Percentiles rank a stretch among this genome's conserved stretches.
phyloP scores from a whole-genome alignment of 805 yeast species.

The Sugiyamaella qingdaonensis region DNA sequence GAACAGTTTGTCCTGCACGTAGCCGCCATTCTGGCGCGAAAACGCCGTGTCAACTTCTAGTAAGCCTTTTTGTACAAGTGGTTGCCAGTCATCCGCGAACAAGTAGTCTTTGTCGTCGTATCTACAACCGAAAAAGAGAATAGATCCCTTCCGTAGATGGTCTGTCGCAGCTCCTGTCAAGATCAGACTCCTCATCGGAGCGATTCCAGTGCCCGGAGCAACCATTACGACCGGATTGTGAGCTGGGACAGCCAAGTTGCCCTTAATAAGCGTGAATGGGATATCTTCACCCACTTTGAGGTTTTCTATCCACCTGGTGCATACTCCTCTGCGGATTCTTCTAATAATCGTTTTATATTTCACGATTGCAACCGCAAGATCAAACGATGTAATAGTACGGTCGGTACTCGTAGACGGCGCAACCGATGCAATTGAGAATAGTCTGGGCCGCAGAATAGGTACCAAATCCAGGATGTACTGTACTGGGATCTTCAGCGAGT shows the following conservation, averaged over 20 bases:
- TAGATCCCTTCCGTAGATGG: slow-evolving; percentile 29
- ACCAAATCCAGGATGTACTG: slow-evolving; percentile 71
- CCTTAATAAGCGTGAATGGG: slow-evolving; percentile 41
- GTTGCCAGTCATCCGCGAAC: slow-evolving; percentile 53
- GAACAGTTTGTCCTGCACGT: slow-evolving; percentile 75
- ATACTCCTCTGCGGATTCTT: slow-evolving; percentile 71
- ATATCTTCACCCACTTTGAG: slow-evolving; percentile 48
- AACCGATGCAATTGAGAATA: slow-evolving; percentile 76
- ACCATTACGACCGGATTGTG: slow-evolving; percentile 60
- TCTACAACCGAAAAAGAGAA: slow-evolving; percentile 75
- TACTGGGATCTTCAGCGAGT: slow-evolving; percentile 67
- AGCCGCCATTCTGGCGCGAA: slow-evolving; percentile 48
- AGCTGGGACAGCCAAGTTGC: slow-evolving; percentile 38
- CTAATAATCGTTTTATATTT: slow-evolving; percentile 80
- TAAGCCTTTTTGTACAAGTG: slow-evolving; percentile 32
- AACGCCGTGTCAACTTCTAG: slow-evolving; percentile 41
- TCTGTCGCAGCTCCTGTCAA: slow-evolving; percentile 28
- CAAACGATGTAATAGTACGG: slow-evolving; percentile 36
- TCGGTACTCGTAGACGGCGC: slow-evolving; percentile 4
- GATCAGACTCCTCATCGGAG: slow-evolving; percentile 79
- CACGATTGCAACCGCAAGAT: slow-evolving; percentile 77
- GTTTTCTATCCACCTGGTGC: slow-evolving; percentile 68
- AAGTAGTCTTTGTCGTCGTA: slow-evolving; percentile 60
- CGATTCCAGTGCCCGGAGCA: slow-evolving; percentile 95
- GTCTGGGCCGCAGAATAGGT: slow-evolving; percentile 75